Evolutionary conservation across 345 rosid species (phyloP), one percentile per base, ranked within the genome.

Genomic region (Eucalyptus sp.): DNA sequence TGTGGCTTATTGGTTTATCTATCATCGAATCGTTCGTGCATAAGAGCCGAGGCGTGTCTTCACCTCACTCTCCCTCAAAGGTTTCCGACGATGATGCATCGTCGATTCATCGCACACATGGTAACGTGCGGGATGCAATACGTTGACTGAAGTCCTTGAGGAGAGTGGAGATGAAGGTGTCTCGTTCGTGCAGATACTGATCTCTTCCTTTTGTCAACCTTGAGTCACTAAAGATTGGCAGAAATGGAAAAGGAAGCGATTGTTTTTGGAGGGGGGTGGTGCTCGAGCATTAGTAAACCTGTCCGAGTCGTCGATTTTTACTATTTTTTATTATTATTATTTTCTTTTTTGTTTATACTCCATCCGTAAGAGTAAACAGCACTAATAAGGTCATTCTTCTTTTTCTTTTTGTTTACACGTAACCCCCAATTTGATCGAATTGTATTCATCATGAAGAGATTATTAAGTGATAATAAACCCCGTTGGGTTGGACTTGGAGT

Each of bases 11-110:
- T 37, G 46, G 46, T 10, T 76, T 37, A 37, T 37, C 46, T 20
- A 10, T 20, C 83, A 13, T 76, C 48, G 43, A 76, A 10, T 76
- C 27, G 27, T 10, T 12, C 27, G 83, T 37, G 83, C 48, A 76
- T 11, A 6, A 76, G 83, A 76, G 25, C 48, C 15, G 14, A 37
- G 46, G 46, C 48, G 2, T 37, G 48, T 20, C 83, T 37, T 76
- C 83, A 86, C 71, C 89, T 88, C 93, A 90, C 92, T 91, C 93
- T 93, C 90, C 93, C 91, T 91, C 93, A 79, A 92, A 88, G 92
- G 91, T 93, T 92, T 93, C 92, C 83, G 88, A 60, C 29, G 71
- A 85, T 31, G 80, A 52, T 29, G 71, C 43, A 76, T 76, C 58
- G 58, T 52, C 58, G 10, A 52, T 20, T 52, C 24, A 9, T 33